These are phyloP conservation scores for Alternaria sp. DNA, from an alignment of 2,329 filamentous ascomycete genomes.

Conservation along the genomic window DNA sequence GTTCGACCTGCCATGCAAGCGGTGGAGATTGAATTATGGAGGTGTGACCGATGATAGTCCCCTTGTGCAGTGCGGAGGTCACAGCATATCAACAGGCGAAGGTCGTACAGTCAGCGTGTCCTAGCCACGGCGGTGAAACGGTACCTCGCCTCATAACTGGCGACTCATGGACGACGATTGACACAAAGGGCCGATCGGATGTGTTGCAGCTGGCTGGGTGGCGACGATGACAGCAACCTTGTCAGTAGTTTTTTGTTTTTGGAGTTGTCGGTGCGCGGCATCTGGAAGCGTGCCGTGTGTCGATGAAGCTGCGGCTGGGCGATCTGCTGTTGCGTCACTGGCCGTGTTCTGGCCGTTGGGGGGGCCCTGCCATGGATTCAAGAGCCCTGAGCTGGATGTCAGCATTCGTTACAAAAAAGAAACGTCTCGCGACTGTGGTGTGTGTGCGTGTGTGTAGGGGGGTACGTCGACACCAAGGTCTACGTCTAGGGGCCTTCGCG, in stretches of 20 bases:
- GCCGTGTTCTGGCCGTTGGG: conserved; percentile 19
- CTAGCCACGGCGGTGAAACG: conserved; percentile 36
- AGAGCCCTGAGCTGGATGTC: conserved; percentile 6
- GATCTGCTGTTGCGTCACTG: conserved; percentile 20
- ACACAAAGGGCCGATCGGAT: conserved; percentile 25
- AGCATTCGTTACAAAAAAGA: conserved; percentile 6
- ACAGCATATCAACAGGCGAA: conserved; percentile 36
- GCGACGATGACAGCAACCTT: conserved; percentile 8
- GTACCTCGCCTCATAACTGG: conserved; percentile 22
- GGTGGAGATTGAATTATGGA: conserved; percentile 16
- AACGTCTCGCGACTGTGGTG: conserved; percentile 8
- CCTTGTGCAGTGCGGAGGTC: conserved; percentile 33
- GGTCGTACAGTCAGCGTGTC: conserved; percentile 37
- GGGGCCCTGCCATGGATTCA: conserved; percentile 1
- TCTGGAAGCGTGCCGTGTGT: conserved; percentile 13
- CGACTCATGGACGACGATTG: conserved; percentile 29
- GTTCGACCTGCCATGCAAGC: conserved; percentile 12
- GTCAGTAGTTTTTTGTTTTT: background rate
- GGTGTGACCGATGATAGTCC: conserved; percentile 32
- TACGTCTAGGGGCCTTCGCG: conserved; percentile 1
- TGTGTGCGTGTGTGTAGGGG: background rate
- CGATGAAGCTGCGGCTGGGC: conserved; percentile 12
- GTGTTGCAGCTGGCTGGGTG: conserved; percentile 12
- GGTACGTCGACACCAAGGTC: conserved; percentile 3
- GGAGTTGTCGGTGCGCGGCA: conserved; percentile 14